Evolutionary conservation across 140 eudicot genomes (phyloP).

Genomic region (Cichorium intybus): DNA sequence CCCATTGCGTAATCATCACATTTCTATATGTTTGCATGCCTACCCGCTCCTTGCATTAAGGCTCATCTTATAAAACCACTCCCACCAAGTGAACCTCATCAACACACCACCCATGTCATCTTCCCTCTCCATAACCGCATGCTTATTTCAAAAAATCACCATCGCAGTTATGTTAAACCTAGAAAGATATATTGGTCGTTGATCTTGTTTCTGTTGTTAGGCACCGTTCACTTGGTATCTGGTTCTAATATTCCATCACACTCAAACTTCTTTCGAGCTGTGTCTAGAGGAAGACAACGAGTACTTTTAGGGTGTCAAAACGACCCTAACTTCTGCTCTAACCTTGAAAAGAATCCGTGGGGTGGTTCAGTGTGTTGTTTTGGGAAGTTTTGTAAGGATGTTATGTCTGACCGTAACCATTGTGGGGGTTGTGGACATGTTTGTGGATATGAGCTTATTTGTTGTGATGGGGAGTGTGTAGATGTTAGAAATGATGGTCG

Average conservation of each 20-base stretch:
- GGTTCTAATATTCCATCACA: conserved; percentile 34
- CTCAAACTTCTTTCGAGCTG: conserved; percentile 47
- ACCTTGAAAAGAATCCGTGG: conserved; percentile 47
- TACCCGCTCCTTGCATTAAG: conserved; percentile 9
- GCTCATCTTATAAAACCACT: not conserved
- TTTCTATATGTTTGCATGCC: conserved; percentile 1
- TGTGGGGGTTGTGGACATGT: conserved; percentile 50
- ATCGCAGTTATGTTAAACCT: conserved; percentile 1
- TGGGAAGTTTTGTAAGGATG: conserved; percentile 45
- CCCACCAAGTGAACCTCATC: conserved; percentile 16
- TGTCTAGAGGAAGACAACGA: conserved; percentile 35
- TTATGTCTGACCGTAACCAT: conserved; percentile 32
- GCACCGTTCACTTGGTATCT: conserved; percentile 16
- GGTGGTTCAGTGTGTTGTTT: conserved; percentile 53
- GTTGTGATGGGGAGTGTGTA: conserved; percentile 52
- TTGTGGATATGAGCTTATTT: conserved; percentile 40
- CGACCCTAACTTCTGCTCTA: conserved; percentile 35
- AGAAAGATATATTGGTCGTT: not conserved
- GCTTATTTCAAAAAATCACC: conserved; percentile 26
- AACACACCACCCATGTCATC: conserved; percentile 20
- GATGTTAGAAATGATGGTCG: conserved; percentile 39
- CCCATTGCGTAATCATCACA: conserved; percentile 4
- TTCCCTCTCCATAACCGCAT: conserved; percentile 27
- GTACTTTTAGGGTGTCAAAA: conserved; percentile 38
- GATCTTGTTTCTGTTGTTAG: conserved; percentile 21